Evolutionary conservation across 1,284 basidiomycete species (phyloP), one percentile per base, ranked within the genome.

Genomic region (Austroboletus olivaceoglutinosus): DNA sequence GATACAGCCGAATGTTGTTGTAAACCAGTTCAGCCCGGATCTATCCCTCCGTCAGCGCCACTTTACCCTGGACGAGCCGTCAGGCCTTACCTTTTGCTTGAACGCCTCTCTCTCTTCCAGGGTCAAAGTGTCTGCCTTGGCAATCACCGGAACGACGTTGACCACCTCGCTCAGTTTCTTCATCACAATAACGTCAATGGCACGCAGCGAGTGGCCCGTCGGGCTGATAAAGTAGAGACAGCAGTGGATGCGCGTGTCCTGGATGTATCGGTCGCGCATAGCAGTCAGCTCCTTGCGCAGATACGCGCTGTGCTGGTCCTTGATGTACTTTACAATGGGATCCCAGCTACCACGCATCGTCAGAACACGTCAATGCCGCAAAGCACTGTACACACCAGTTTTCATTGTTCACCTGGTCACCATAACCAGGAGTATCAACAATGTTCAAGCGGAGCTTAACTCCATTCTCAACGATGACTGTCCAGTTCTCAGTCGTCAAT

Each of bases 361-460:
- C 27, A 56, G 49, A 49, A 43, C 31, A 36, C 29, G 2, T 37
- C 36, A 37, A n/a, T 12, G 42, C 30, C 19, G 23, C 34, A 43
- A 48, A 51, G 44, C 51, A 47, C 23, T 12, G 37, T 27, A 76
- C 86, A 47, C 62, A 93, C 89, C 97, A 98, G 72, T 91, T 91
- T 71, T 99, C 97, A 71, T 99, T 99, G 83, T 99, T 98, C 70
- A 99, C 86, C 66, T 95, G 91, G 79, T 99, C 97, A 48, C 95
- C 97, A 66, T 97, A 99, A 34, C 97, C 96, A 48, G 96, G 96
- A 7, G 97, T 99, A 73, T 99, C 97, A 61, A 99, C 93, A 59
- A 99, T 98, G 82, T 99, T 99, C 63, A 99, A 77, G 50, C 92
- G 85, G 55, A 99, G 84, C 69, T 87, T 89, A 54, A 99, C 96